A percentile compares a stretch with the other conserved stretches of the same genome.
phyloP scores from a whole-genome alignment of 345 rosid genomes.

The Turritis glabra region DNA sequence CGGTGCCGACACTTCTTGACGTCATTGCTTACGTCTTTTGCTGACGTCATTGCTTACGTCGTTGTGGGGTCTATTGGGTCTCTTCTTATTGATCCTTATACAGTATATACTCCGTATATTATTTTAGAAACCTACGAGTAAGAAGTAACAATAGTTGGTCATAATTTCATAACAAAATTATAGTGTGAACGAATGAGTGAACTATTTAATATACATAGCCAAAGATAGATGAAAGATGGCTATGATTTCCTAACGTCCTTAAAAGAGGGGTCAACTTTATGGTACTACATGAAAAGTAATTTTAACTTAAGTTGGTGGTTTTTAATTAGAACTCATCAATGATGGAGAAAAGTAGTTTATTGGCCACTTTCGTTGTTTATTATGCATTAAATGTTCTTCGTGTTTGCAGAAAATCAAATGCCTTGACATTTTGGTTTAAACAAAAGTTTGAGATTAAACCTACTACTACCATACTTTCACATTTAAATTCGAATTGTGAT shows the following conservation, averaged over 20 bases:
- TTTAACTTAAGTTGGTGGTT: background rate
- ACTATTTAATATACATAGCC: background rate
- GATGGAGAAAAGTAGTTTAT: constrained; percentile 2
- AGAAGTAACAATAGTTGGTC: background rate
- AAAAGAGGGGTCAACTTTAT: background rate
- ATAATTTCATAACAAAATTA: background rate
- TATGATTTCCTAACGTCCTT: background rate
- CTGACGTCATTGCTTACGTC: no score
- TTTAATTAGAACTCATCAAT: background rate
- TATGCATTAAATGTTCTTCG: background rate
- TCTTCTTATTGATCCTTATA: no score
- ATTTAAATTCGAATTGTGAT: no score
- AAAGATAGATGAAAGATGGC: constrained; percentile 8
- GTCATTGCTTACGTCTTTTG: no score
- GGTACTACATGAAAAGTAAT: background rate
- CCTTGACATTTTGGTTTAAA: background rate
- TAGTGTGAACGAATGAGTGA: constrained; percentile 14
- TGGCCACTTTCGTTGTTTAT: background rate
- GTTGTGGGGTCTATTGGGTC: no score
- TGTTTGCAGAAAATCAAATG: background rate
- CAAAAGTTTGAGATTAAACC: background rate
- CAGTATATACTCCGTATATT: no score
- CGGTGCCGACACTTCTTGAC: no score
- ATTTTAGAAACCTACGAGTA: no score
- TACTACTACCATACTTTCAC: background rate